Conservation (phyloP, 1,284 basidiomycete species). For the Boletellus sp. region DNA sequence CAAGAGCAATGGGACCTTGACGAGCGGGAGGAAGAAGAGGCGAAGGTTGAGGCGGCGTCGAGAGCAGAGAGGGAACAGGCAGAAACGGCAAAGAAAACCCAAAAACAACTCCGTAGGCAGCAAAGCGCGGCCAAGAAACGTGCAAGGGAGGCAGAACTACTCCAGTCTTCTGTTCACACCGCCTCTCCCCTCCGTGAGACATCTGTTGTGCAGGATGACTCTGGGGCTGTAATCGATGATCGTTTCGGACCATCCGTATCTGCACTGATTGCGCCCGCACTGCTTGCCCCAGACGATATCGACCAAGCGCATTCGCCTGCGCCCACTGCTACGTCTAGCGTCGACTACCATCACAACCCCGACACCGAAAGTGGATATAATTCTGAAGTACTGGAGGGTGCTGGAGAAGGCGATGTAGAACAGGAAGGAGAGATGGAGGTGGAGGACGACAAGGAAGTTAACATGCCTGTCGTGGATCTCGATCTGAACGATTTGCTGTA, state of each 20-base stretch:
- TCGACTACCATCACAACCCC: constrained; percentile 35
- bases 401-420: constrained; percentile 28
- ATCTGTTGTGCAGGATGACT: constrained; percentile 25
- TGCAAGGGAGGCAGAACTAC: constrained; percentile 36
- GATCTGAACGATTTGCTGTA: constrained; percentile 24
- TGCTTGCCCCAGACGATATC: constrained; percentile 20
- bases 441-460: constrained; percentile 23
- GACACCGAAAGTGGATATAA: constrained; percentile 48
- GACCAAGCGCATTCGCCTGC: constrained; percentile 45
- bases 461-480: constrained; percentile 29
- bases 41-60: constrained; percentile 41
- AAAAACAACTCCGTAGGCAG: constrained; percentile 47
- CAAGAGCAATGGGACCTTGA: constrained; percentile 74
- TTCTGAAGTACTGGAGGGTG: constrained; percentile 38
- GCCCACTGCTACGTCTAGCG: constrained; percentile 46
- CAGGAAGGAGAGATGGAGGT: constrained; percentile 25
- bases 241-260: constrained; percentile 26
- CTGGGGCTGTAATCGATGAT: constrained; percentile 15
- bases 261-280: constrained; percentile 20
- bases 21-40: constrained; percentile 59
- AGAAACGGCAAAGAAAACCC: constrained; percentile 48
- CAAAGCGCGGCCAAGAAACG: constrained; percentile 52
- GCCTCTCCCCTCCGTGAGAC: constrained; percentile 29
- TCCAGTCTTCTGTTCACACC: constrained; percentile 22
- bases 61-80: constrained; percentile 40